Conservation (phyloP, 371 early-diverging fungal genomes). For the Mortierella sp. region DNA sequence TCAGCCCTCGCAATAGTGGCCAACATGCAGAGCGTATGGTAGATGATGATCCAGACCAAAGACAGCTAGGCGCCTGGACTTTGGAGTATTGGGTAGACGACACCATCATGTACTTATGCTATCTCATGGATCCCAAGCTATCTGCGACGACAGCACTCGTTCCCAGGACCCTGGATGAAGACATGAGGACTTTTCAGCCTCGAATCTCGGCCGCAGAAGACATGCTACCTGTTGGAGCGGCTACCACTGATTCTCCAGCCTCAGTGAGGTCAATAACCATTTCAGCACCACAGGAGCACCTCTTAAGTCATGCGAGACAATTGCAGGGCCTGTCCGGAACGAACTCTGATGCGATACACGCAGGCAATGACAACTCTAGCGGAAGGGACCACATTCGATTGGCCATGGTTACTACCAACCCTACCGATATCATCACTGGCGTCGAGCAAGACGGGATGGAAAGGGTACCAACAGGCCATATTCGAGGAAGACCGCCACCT, state of each 20-base stretch:
- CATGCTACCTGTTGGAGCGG: no score
- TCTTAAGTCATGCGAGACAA: no score
- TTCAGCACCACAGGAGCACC: not conserved
- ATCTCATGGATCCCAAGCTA: constrained; percentile 40
- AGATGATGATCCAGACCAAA: no score
- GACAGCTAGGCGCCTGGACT: constrained; percentile 21
- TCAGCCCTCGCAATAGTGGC: not conserved
- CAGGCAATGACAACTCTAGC: no score
- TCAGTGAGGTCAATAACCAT: no score
- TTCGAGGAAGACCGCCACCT: constrained; percentile 38
- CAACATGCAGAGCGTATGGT: not conserved
- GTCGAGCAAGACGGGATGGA: constrained; percentile 10
- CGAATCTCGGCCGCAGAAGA: not conserved
- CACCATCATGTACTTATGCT: constrained; percentile 36
- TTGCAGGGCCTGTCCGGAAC: no score
- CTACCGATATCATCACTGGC: not conserved
- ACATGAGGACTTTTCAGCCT: not conserved
- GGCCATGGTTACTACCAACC: not conserved
- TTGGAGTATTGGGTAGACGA: constrained; percentile 45
- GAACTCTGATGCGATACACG: no score
- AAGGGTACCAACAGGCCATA: constrained; percentile 27
- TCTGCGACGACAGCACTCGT: constrained; percentile 12
- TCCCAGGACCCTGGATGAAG: not conserved
- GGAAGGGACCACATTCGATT: no score
- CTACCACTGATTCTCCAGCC: no score